Evolutionary conservation across 768 basidiomycete genomes (phyloP).

Genomic region (Candolleomyces efflorescens): DNA sequence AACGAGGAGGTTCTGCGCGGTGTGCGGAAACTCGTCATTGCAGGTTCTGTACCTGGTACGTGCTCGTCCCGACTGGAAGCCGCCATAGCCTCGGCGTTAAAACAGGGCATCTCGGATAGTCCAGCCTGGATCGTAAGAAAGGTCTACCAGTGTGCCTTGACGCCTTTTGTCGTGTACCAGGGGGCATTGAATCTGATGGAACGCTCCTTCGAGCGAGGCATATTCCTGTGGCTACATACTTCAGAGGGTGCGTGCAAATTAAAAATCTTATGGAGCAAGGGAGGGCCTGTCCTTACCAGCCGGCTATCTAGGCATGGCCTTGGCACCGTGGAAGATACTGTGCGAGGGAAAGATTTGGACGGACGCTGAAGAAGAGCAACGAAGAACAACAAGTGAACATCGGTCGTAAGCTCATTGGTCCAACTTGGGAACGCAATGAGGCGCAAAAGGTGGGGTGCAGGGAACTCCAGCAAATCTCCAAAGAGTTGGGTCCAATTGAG

Average conservation of each 20-base stretch:
- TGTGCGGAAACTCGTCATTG: too few relatives aligned
- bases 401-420: constrained; percentile 13
- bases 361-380: constrained; percentile 31
- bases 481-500: constrained; percentile 30
- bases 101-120: too few relatives aligned
- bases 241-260: constrained; percentile 26
- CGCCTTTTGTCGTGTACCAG: constrained; percentile 48
- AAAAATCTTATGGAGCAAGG: too few relatives aligned
- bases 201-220: constrained; percentile 45
- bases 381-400: constrained; percentile 19
- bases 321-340: constrained; percentile 22
- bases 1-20: too few relatives aligned
- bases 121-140: too few relatives aligned
- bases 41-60: too few relatives aligned
- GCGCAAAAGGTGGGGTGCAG: constrained; percentile 25
- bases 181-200: constrained; percentile 36
- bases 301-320: constrained; percentile 22
- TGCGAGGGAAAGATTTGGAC: constrained; percentile 43
- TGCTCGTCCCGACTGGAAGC: too few relatives aligned
- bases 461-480: constrained; percentile 35
- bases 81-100: too few relatives aligned
- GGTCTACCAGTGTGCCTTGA: too few relatives aligned
- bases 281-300: neutral
- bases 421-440: constrained; percentile 30
- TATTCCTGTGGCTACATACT: constrained; percentile 38